A percentile compares a stretch with the other conserved stretches of the same genome.
phyloP scores from a whole-genome alignment of 306 rosid genomes.

The Sophora flavescens region DNA sequence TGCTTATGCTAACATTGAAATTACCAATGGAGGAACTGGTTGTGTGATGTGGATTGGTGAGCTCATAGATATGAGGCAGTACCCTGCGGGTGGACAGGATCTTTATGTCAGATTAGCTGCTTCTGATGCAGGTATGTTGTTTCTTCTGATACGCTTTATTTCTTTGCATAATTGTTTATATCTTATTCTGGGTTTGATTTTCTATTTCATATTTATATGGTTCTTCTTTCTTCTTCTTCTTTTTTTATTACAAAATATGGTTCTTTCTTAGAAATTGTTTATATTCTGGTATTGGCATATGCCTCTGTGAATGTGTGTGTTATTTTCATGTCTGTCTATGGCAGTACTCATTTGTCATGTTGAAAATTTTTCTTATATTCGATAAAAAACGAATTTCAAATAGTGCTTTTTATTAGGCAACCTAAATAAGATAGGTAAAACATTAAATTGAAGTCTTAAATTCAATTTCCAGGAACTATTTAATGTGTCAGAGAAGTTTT shows the following conservation, averaged over 20 bases:
- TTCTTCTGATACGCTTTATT: not conserved
- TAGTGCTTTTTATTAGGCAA: not conserved
- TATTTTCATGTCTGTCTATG: not conserved
- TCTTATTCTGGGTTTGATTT: conserved; percentile 7
- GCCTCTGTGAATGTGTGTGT: not conserved
- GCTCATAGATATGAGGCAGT: conserved; percentile 59
- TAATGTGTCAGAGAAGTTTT: not conserved
- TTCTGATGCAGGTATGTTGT: conserved; percentile 72
- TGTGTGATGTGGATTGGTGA: conserved; percentile 72
- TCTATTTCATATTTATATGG: not conserved
- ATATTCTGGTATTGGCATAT: conserved; percentile 8
- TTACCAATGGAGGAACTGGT: conserved; percentile 64
- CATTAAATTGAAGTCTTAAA: conserved; percentile 8
- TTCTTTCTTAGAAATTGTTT: not conserved
- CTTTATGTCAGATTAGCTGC: conserved; percentile 71
- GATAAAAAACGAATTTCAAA: not conserved
- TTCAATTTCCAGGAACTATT: not conserved
- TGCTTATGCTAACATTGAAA: conserved; percentile 60
- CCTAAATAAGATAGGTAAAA: not conserved
- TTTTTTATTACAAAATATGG: too few species aligned
- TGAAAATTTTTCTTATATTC: not conserved
- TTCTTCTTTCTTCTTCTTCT: too few species aligned
- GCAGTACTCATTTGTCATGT: conserved; percentile 13
- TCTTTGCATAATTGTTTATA: not conserved
- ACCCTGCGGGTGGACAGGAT: conserved; percentile 59